These are phyloP conservation scores for Hanseniaspora valbyensis DNA, from an alignment of 805 yeast species.

Conservation along the genomic window DNA sequence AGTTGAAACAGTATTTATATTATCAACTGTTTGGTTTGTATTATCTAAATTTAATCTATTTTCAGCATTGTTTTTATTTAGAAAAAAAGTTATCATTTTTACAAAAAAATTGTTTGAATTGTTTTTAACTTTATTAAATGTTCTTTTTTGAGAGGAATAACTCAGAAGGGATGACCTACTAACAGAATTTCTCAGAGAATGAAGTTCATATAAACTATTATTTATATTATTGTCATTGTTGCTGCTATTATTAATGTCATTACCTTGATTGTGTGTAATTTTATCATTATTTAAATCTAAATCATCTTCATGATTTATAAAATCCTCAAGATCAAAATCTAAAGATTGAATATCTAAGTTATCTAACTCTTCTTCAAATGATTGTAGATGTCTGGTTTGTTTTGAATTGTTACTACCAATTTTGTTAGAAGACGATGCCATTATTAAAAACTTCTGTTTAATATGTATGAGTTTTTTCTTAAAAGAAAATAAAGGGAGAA, in stretches of 20 bases:
- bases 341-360: slow-evolving; percentile 11
- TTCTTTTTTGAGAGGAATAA: slow-evolving; percentile 14
- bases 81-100: slow-evolving; percentile 20
- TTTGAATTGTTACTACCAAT: too few species aligned
- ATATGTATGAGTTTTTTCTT: too few species aligned
- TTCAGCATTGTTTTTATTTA: not conserved
- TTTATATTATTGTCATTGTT: not conserved
- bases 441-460: too few species aligned
- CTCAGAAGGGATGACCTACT: slow-evolving; percentile 15
- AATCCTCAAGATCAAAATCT: slow-evolving; percentile 14
- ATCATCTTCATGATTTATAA: slow-evolving; percentile 8
- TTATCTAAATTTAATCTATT: slow-evolving; percentile 12
- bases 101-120: slow-evolving; percentile 17
- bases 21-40: slow-evolving; percentile 9
- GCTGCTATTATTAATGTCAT: not conserved
- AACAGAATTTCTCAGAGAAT: slow-evolving; percentile 4
- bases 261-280: not conserved
- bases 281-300: not conserved
- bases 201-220: not conserved
- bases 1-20: slow-evolving; percentile 15
- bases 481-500: too few species aligned
- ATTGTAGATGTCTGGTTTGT: not conserved
- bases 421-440: too few species aligned
- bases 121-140: not conserved
- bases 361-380: slow-evolving; percentile 14